These are phyloP conservation scores for Nicotiana undulata DNA, from an alignment of 257 asterid genomes.

Conservation along the genomic window DNA sequence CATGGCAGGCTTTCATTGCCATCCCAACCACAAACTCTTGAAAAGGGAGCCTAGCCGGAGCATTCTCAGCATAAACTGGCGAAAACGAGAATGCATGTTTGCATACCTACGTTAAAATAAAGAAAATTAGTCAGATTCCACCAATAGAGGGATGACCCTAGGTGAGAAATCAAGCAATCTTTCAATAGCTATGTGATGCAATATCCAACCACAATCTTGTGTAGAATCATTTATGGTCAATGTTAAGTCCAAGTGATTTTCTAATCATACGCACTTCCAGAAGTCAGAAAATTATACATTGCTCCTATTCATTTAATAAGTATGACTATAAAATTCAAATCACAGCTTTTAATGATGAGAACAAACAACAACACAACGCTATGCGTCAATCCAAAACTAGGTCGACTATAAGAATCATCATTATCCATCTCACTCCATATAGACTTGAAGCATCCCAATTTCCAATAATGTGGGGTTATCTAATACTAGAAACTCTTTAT, in stretches of 20 bases:
- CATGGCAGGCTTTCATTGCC: slow-evolving; percentile 91
- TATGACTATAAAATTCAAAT: background rate
- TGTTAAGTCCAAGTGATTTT: background rate
- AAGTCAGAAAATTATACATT: background rate
- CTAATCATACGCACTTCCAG: background rate
- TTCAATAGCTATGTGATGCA: background rate
- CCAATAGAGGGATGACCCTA: background rate
- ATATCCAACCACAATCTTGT: background rate
- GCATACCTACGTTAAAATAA: slow-evolving; percentile 58
- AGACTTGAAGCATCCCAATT: background rate
- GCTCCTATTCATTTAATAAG: background rate
- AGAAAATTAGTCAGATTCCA: background rate
- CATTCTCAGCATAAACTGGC: slow-evolving; percentile 92
- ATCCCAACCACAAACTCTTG: slow-evolving; percentile 84
- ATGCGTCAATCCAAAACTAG: background rate
- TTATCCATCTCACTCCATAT: background rate
- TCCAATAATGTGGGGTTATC: background rate
- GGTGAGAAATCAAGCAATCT: background rate
- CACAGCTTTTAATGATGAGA: background rate
- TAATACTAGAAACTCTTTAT: background rate
- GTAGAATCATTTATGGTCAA: background rate
- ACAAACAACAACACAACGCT: background rate
- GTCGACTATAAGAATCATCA: background rate
- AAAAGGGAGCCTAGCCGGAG: slow-evolving; percentile 88
- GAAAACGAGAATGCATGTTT: slow-evolving; percentile 95